These are phyloP conservation scores for Pharnaceum exiguum DNA, from an alignment of 148 eudicot genomes.

Conservation along the genomic window DNA sequence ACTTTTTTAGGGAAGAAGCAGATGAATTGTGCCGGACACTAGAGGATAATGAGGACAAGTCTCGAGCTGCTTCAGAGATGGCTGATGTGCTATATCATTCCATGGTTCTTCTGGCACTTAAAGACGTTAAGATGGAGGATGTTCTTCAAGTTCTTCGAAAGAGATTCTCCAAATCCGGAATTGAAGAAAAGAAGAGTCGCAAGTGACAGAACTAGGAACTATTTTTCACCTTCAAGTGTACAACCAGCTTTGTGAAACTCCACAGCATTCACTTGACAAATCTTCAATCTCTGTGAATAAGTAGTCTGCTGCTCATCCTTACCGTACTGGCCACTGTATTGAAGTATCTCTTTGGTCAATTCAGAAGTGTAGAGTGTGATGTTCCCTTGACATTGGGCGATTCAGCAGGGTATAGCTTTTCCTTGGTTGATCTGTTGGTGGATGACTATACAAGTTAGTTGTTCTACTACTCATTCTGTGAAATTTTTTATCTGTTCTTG, in stretches of 20 bases:
- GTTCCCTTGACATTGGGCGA: too few species aligned
- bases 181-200: constrained; percentile 80
- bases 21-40: constrained; percentile 86
- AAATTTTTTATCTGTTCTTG: too few species aligned
- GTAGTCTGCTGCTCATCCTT: too few species aligned
- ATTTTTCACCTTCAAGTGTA: too few species aligned
- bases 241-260: not conserved
- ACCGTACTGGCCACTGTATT: too few species aligned
- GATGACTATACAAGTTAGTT: too few species aligned
- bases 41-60: constrained; percentile 67
- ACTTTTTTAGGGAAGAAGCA: constrained; percentile 72
- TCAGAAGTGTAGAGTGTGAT: too few species aligned
- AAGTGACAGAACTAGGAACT: constrained; percentile 17
- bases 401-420: too few species aligned
- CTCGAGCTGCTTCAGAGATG: constrained; percentile 88
- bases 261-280: not conserved
- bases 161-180: constrained; percentile 76
- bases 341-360: too few species aligned
- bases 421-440: too few species aligned
- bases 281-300: not conserved
- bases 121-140: constrained; percentile 70
- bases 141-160: constrained; percentile 58
- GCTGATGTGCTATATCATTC: constrained; percentile 95
- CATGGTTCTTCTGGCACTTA: constrained; percentile 69
- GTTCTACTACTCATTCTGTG: too few species aligned